phyloP scores from a whole-genome alignment of 768 basidiomycete species.

The Tricholoma terreum region DNA sequence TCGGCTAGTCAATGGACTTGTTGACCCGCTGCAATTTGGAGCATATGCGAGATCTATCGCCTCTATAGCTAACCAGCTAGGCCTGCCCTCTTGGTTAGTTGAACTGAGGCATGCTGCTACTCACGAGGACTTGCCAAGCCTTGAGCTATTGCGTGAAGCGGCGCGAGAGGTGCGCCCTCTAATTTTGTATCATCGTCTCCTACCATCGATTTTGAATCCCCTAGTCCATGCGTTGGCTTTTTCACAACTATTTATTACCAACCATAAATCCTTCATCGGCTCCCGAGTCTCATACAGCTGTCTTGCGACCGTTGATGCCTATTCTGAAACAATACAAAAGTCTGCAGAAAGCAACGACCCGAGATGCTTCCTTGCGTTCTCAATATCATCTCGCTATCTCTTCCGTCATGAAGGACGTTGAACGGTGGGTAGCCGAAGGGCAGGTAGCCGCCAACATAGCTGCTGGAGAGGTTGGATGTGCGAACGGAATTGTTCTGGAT shows the following conservation, averaged over 20 bases:
- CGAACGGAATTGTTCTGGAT: constrained; percentile 20
- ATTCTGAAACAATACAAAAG: constrained; percentile 72
- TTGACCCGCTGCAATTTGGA: constrained; percentile 90
- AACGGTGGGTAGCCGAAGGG: constrained; percentile 78
- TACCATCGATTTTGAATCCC: constrained; percentile 5
- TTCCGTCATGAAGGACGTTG: constrained; percentile 55
- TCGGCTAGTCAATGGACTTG: constrained; percentile 90
- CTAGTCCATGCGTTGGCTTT: constrained; percentile 81
- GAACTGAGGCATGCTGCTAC: constrained; percentile 94
- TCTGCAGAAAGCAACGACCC: constrained; percentile 55
- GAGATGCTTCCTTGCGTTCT: constrained; percentile 60
- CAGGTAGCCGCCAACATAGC: constrained; percentile 55
- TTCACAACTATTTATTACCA: constrained; percentile 82
- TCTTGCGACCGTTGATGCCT: constrained; percentile 59
- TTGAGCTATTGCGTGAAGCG: constrained; percentile 75
- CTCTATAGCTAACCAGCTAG: constrained; percentile 81
- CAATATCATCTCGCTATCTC: constrained; percentile 50
- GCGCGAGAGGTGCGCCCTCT: constrained; percentile 54
- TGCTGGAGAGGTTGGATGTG: constrained; percentile 46
- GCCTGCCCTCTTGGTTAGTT: constrained; percentile 85
- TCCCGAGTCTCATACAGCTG: constrained; percentile 25
- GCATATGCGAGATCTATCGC: constrained; percentile 89
- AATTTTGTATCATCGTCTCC: background rate
- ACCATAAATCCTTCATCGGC: constrained; percentile 55
- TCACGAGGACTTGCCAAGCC: constrained; percentile 89